Conservation (phyloP, 2,329 filamentous ascomycete genomes). For the Lasiodiplodia citricola region DNA sequence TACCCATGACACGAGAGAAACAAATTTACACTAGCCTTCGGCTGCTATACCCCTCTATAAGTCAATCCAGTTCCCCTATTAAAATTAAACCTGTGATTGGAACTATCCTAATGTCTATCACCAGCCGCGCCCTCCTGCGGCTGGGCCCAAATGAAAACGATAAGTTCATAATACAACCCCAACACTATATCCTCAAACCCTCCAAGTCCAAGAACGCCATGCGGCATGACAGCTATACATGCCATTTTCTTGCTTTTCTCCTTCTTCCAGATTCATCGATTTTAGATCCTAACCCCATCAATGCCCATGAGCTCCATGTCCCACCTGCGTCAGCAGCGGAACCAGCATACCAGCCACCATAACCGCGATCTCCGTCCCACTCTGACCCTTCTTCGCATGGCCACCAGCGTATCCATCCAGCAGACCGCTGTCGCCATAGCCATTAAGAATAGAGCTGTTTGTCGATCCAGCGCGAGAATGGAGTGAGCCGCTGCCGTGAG, state of each 20-base stretch:
- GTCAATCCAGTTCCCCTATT: too few species aligned
- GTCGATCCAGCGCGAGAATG: constrained; percentile 50
- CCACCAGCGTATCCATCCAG: constrained; percentile 58
- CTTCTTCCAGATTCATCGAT: background rate
- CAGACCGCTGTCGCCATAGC: constrained; percentile 13
- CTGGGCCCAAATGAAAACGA: too few species aligned
- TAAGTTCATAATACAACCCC: too few species aligned
- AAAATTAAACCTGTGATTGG: too few species aligned
- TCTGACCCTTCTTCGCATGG: constrained; percentile 33
- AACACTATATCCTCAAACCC: too few species aligned
- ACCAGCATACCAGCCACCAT: constrained; percentile 79
- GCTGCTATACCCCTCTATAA: too few species aligned
- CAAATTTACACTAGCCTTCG: too few species aligned
- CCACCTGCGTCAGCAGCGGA: constrained; percentile 77
- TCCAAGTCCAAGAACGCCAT: background rate
- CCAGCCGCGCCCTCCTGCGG: too few species aligned
- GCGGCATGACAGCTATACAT: background rate
- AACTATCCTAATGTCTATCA: too few species aligned
- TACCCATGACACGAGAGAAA: too few species aligned
- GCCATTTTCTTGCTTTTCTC: background rate
- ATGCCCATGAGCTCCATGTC: constrained; percentile 56
- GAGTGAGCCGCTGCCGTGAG: constrained; percentile 39
- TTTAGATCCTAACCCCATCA: background rate
- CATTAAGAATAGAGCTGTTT: constrained; percentile 55
- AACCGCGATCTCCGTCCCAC: constrained; percentile 59